Base-by-base conservation (phyloP, 306 rosid species). In the Quercus variabilis region DNA sequence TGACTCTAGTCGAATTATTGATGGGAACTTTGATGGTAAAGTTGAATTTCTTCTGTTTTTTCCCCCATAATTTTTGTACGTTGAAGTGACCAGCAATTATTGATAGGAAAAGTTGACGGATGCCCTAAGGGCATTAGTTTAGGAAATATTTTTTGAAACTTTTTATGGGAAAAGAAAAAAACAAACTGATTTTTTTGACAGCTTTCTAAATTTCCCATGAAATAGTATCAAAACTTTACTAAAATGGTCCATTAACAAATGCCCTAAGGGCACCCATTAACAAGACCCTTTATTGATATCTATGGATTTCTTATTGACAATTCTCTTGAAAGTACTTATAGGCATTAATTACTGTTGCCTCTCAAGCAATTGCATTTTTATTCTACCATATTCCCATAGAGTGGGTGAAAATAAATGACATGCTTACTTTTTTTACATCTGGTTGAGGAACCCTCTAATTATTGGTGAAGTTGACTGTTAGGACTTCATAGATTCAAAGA, bases 11-110 rank as follows among this genome's bases (percentile, higher is more conserved):
- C 94, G 98, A 78, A 83, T 95, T 80, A 89, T 95, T 46, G 99
- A 95, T 83, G 99, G 98, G 79, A 95, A 95, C 83, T 95, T 88
- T 73, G 99, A 95, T 73, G 99, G 99, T 93, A 89, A 67, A 18
- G 26, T 77, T 70, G 49, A 69, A 33, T 69, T 72, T 62, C 55
- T 51, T 74, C 4, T 5, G 7, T 49, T 77, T 60, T 65, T 57
- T 62, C 80, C 7, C 6, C 41, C 41, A 15, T 25, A 3, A 4
- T 19, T 6, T 67, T 33, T 60, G 4, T 19, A 68, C 33, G 15
- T 26, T 46, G 38, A 23, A 19, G 72, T 4, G 14, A 35, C n/a
- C 15, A 19, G 15, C 67, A 23, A 6, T 20, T 21, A 23, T 59
- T 2, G 52, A 35, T n/a, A 1, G 43, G 43, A 38, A 38, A 38